Conservation (phyloP, 371 early-diverging fungal genomes). For the Blastocladiella emersonii region DNA sequence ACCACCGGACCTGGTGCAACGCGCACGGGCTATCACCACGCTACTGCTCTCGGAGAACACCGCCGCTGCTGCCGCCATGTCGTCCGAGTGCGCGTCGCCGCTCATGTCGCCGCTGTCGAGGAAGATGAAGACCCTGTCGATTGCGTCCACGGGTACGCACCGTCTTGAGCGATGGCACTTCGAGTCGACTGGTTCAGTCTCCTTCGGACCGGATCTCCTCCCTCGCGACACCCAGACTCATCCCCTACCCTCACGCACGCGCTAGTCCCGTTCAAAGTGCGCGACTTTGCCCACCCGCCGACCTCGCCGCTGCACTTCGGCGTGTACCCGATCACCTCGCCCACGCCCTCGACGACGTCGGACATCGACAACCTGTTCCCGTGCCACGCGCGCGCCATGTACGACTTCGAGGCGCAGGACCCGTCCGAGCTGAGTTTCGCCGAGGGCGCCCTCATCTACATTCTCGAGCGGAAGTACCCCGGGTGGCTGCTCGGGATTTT, state of each 20-base stretch:
- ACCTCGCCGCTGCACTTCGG: slow-evolving; percentile 46
- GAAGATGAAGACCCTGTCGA: background rate
- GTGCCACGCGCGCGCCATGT: slow-evolving; percentile 44
- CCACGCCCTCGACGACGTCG: slow-evolving; percentile 11
- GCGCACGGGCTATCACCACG: too few relatives aligned
- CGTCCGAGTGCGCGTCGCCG: too few relatives aligned
- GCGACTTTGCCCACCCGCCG: slow-evolving; percentile 53
- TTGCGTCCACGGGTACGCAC: background rate
- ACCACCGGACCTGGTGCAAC: too few relatives aligned
- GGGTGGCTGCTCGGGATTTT: slow-evolving; percentile 61
- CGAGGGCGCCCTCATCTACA: slow-evolving; percentile 44
- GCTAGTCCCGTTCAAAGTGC: slow-evolving; percentile 22
- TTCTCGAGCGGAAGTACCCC: slow-evolving; percentile 48
- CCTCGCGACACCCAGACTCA: too few relatives aligned
- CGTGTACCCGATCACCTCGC: slow-evolving; percentile 16
- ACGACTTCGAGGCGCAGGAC: slow-evolving; percentile 58
- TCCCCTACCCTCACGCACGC: too few relatives aligned
- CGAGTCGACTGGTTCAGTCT: background rate
- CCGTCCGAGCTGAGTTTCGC: slow-evolving; percentile 46
- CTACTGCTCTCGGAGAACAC: too few relatives aligned
- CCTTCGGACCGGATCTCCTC: too few relatives aligned
- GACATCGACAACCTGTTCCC: slow-evolving; percentile 18
- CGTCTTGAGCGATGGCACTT: background rate
- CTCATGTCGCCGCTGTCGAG: too few relatives aligned
- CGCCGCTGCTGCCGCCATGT: too few relatives aligned